These are phyloP conservation scores for Leccinum solheimii DNA, from an alignment of 1,284 basidiomycete species.

Conservation along the genomic window DNA sequence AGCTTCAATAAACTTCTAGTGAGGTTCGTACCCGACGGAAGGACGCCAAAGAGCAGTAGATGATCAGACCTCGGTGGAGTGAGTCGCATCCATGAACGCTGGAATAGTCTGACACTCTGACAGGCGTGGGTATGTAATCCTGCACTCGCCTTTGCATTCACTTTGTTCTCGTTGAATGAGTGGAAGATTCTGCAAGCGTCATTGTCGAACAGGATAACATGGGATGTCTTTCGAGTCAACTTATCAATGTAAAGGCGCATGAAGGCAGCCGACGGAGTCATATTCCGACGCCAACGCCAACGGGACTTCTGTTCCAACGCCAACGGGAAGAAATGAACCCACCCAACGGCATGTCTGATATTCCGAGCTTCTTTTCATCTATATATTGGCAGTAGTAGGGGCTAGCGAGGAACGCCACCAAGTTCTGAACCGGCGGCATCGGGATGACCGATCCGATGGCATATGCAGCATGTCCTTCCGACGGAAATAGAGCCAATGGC, in stretches of 20 bases:
- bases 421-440: not conserved
- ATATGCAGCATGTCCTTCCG: not conserved
- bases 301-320: not conserved
- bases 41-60: too few relatives aligned
- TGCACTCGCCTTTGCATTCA: too few relatives aligned
- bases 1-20: too few relatives aligned
- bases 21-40: too few relatives aligned
- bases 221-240: too few relatives aligned
- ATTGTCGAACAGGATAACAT: not conserved
- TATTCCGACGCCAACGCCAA: not conserved
- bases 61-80: too few relatives aligned
- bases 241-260: too few relatives aligned
- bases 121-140: too few relatives aligned
- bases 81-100: too few relatives aligned
- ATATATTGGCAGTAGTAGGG: not conserved
- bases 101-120: too few relatives aligned
- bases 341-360: not conserved
- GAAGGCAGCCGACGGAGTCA: not conserved
- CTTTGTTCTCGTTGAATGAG: too few relatives aligned
- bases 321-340: not conserved
- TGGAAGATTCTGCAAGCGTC: not conserved
- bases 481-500: not conserved
- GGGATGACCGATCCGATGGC: not conserved
- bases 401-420: not conserved
- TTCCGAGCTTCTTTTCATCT: not conserved